A percentile compares a stretch with the other conserved stretches of the same genome.
Conservation (phyloP, 2,329 filamentous ascomycete species). For the Teratosphaeria nubilosa region DNA sequence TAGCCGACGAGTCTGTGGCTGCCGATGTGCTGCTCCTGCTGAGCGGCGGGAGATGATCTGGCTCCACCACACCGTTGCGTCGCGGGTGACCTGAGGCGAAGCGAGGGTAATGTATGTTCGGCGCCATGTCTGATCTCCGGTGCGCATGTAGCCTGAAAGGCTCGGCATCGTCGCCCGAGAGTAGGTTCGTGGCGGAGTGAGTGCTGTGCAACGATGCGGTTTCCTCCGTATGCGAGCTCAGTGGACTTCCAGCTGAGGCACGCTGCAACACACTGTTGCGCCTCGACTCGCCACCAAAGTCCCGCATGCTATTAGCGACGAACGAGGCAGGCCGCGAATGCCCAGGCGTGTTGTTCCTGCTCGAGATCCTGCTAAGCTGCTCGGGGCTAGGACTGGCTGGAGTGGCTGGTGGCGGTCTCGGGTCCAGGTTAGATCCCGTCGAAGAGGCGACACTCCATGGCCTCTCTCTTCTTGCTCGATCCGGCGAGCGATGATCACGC, state of each 20-base stretch:
- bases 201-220: constrained; percentile 23
- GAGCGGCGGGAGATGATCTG: constrained; percentile 44
- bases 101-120: constrained; percentile 35
- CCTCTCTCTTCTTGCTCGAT: constrained; percentile 27
- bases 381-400: constrained; percentile 48
- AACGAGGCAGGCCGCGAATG: constrained; percentile 24
- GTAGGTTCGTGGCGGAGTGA: constrained; percentile 22
- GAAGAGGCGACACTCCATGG: constrained; percentile 27
- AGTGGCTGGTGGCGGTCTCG: constrained; percentile 53
- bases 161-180: constrained; percentile 14
- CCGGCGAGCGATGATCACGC: constrained; percentile 40
- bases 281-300: constrained; percentile 19
- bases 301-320: constrained; percentile 23
- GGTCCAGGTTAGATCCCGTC: constrained; percentile 27
- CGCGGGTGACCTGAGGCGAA: constrained; percentile 54
- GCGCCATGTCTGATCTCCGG: constrained; percentile 25
- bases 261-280: constrained; percentile 23
- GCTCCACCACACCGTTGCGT: constrained; percentile 53
- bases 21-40: constrained; percentile 20
- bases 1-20: constrained; percentile 20
- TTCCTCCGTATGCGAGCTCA: constrained; percentile 25
- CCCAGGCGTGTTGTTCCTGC: constrained; percentile 22
- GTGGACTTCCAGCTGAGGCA: constrained; percentile 17
- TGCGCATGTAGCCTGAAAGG: constrained; percentile 16
- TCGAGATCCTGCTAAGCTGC: constrained; percentile 37